Conservation (phyloP, 345 rosid genomes). For the Salix koriyanagi region DNA sequence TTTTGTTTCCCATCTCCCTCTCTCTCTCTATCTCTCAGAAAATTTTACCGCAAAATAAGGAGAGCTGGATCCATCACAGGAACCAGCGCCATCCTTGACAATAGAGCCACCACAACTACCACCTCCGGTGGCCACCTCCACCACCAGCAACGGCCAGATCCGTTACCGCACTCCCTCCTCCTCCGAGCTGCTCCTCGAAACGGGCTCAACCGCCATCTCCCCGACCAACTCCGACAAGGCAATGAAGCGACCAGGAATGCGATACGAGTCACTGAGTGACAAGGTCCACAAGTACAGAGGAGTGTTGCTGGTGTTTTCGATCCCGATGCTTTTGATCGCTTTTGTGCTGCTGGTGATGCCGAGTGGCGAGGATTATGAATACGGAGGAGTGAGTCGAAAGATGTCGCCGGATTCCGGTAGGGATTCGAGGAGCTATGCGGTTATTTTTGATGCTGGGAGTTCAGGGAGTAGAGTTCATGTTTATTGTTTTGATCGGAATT, state of each 20-base stretch:
- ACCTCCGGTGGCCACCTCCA: background rate
- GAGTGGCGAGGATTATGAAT: constrained; percentile 34
- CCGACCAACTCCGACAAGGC: constrained; percentile 44
- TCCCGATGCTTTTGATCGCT: constrained; percentile 57
- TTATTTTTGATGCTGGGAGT: constrained; percentile 90
- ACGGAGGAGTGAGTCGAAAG: constrained; percentile 44
- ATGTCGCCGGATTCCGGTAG: constrained; percentile 32
- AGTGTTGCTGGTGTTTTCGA: constrained; percentile 51
- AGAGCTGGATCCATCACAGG: constrained; percentile 79
- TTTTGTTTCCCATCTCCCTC: background rate
- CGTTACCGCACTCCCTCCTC: constrained; percentile 69
- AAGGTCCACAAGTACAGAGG: constrained; percentile 74
- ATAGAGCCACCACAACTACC: constrained; percentile 45
- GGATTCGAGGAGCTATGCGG: constrained; percentile 54
- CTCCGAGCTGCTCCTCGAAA: constrained; percentile 14
- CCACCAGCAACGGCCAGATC: constrained; percentile 76
- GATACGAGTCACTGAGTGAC: constrained; percentile 57
- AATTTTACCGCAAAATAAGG: constrained; percentile 33
- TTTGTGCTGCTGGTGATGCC: constrained; percentile 64
- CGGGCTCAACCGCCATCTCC: constrained; percentile 29
- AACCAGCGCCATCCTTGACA: constrained; percentile 61
- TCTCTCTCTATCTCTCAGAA: background rate
- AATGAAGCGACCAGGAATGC: constrained; percentile 49
- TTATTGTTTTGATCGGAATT: constrained; percentile 73
- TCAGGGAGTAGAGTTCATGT: constrained; percentile 98